A percentile compares a stretch with the other conserved stretches of the same genome.
phyloP scores from a whole-genome alignment of 208 protist genomes.

The Acanthamoeba quina region DNA sequence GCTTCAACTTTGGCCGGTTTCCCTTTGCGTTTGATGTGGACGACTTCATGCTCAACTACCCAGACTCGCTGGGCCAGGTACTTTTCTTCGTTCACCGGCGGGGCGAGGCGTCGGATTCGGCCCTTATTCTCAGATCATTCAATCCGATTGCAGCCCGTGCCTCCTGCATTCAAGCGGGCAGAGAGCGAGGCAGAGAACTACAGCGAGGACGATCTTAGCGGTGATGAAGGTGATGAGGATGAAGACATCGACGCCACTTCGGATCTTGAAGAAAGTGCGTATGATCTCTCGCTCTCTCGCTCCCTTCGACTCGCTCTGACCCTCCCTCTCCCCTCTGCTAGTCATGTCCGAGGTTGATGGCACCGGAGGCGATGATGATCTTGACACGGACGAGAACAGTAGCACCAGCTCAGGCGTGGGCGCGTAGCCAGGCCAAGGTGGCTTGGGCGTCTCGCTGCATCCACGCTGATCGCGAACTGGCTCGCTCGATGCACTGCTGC shows the following conservation, averaged over 20 bases:
- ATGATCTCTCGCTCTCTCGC: no score
- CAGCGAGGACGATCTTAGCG: no score
- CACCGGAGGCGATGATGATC: neutral
- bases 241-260: neutral
- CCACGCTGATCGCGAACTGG: constrained; percentile 12
- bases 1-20: constrained; percentile 54
- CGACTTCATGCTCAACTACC: constrained; percentile 43
- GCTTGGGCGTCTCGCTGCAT: constrained; percentile 12
- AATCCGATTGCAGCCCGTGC: neutral
- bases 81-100: neutral
- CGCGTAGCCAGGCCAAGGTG: constrained; percentile 27
- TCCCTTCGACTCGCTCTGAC: no score
- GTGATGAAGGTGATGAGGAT: neutral
- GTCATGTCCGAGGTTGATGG: no score
- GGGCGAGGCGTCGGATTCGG: neutral
- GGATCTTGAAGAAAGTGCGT: no score
- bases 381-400: neutral
- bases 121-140: neutral
- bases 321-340: no score
- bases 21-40: constrained; percentile 30
- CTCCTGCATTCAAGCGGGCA: neutral
- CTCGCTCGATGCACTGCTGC: constrained; percentile 39
- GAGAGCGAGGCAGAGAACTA: no score
- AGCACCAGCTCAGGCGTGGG: neutral
- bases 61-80: neutral